Base-by-base conservation (phyloP, 441 rosid genomes). In the Cnidoscolus chayamansa region DNA sequence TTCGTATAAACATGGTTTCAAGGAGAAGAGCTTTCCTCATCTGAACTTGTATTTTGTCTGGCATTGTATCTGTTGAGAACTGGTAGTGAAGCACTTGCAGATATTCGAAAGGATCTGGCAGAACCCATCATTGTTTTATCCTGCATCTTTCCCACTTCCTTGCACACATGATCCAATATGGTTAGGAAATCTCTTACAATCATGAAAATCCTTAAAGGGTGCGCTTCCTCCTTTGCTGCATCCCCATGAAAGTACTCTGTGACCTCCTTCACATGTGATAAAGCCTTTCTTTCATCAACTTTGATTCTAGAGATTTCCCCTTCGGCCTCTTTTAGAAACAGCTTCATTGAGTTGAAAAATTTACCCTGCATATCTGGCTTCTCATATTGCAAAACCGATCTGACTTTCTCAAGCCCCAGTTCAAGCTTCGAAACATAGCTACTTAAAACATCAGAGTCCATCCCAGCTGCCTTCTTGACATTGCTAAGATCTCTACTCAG, bases 401-500 rank as follows among this genome's bases (percentile, higher is more conserved):
- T 74, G 67, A 89, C 93, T 81, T 86, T 92, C 74, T 86, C 93
- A 30, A 95, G 94, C 61, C 98, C 99, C 76, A 69, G 76, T 77
- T 89, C 92, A 0, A 95, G 99, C 84, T 95, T 95, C 37, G 84
- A 69, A 53, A 95, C 89, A 20, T 95, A 92, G 65, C 98, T 86
- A 77, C 90, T 89, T 56, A 95, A 74, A 55, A 95, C 99, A 68
- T 92, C 99, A 0, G 94, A 92, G 80, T 95, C 99, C 97, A 91
- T 95, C 59, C 90, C 98, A 13, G 98, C 97, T n/a, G 98, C 89
- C 76, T 92, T 94, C 80, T 88, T 94, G 58, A 94, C 99, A 72
- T 89, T 86, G 79, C 78, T 67, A 10, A 95, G 93, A 75, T 95
- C 99, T 80, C 90, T 81, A 68, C 98, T 84, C 65, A 95, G 82